These are phyloP conservation scores for Carex scoparia DNA, from an alignment of 176 grass and related monocot genomes.

Conservation along the genomic window DNA sequence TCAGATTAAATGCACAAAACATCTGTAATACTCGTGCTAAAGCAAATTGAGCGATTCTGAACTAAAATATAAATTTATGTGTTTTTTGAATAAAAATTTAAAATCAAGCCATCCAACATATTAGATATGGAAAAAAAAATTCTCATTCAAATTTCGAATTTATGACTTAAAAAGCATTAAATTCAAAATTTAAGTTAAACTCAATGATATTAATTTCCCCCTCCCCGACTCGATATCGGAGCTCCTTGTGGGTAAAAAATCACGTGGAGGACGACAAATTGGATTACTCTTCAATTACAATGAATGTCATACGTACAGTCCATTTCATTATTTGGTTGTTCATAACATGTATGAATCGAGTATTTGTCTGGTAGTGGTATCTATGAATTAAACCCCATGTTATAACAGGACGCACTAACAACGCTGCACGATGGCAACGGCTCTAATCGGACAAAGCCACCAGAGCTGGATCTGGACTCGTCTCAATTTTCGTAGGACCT, in stretches of 20 bases:
- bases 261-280: background rate
- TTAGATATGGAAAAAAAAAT: no score
- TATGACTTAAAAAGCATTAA: no score
- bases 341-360: background rate
- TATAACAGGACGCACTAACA: background rate
- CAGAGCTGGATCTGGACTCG: slow-evolving; percentile 11
- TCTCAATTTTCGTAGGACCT: slow-evolving; percentile 2
- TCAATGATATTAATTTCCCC: no score
- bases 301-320: background rate
- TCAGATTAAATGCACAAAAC: no score
- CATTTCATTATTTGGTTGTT: background rate
- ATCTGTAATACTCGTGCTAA: no score
- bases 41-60: no score
- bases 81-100: no score
- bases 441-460: slow-evolving; percentile 16
- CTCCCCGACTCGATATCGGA: no score
- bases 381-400: background rate
- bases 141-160: no score
- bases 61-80: no score
- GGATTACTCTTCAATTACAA: background rate
- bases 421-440: background rate
- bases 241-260: background rate
- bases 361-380: background rate
- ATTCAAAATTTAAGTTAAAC: no score
- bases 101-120: no score